Evolutionary conservation across 192 early-diverging fungal species (phyloP), one percentile per base, ranked within the genome.

Genomic region (Entomortierella chlamydospora): DNA sequence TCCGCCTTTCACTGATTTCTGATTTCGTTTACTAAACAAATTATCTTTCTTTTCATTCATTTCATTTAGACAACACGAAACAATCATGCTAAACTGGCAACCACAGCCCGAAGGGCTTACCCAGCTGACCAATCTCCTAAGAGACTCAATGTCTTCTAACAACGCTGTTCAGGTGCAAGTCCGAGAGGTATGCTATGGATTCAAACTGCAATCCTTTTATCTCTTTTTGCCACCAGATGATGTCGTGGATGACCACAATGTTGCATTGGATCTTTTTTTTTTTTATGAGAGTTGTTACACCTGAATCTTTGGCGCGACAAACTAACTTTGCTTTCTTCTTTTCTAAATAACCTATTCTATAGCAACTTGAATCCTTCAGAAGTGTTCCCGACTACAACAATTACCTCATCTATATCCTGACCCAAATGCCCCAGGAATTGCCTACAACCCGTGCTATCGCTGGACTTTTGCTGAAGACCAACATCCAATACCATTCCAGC

Each of bases 391-490:
- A 97, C 79, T 98, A 94, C 88, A 90, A 92, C 81, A 94, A 91
- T 79, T 98, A 97, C 86, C 88, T 98, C 37, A 89, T 92, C 58
- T 95, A 93, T 70, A 92, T 99, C 66, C 86, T 98, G 67, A 91
- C 95, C 2, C 74, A 86, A 62, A 84, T 95, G 81, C 85, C 88
- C 54, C 85, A 91, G 45, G 87, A 92, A 72, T 76, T 87, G 61
- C 81, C 85, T 31, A 78, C 90, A 18, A 89, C 91, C 45, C 92
- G 98, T 49, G 86, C 90, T 7, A 91, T 95, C 31, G 98, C 97
- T 13, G 97, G 97, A 22, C 86, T 95, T 70, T 85, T 91, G 68
- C 85, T 92, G 73, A 92, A 96, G 84, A 93, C 92, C 85, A 90
- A 88, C 54, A 85, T 97, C 52, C 85, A 87, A 47, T 76, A 82